Base-by-base conservation (phyloP, 2,329 filamentous ascomycete genomes). In the Pyrenophora tritici-repentis region DNA sequence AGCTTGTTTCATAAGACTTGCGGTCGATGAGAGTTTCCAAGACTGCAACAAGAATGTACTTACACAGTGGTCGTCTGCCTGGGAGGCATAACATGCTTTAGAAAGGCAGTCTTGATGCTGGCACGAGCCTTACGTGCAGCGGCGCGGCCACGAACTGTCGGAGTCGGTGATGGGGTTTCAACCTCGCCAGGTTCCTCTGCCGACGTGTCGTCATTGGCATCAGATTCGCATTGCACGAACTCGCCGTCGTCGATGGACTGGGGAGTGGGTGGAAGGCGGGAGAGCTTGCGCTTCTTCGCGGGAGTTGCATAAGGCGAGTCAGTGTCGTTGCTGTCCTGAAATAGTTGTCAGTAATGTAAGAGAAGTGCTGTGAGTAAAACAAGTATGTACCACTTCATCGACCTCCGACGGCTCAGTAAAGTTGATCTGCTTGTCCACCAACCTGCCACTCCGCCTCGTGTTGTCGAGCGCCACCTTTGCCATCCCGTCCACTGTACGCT, bases 221-320 rank as follows among this genome's bases (percentile, higher is more conserved):
- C 58, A 0, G 48, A 52, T 2, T 49, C 49, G 2, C 54, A 55
- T 9, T 50, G 42, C 5, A 55, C 40, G 22, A 62, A 66, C 6
- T 66, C 59, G 32, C 55, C 59, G 39, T 64, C 59, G 2, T 60
- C 54, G 3, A 48, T 33, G 5, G 51, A 44, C 20, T 32, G 34
- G 4, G 42, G 47, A 1, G 33, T 41, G 3, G 39, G 16, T 2
- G 45, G 44, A 3, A 49, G 24, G 14, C 39, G 51, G 6, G 32
- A 37, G 4, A 49, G 34, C 35, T 53, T 60, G 26, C 47, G 51
- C 32, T 53, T 58, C 51, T 63, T 63, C 10, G 43, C 26, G 4
- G 48, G 50, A 2, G 57, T 51, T 7, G 42, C 4, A 34, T 48
- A 55, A 13, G 45, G 31, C 0, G 47, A 47, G 17, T 52, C 46